Evolutionary conservation across 2,329 filamentous ascomycete species (phyloP), one percentile per base, ranked within the genome.

Genomic region (Ascochyta pisi): DNA sequence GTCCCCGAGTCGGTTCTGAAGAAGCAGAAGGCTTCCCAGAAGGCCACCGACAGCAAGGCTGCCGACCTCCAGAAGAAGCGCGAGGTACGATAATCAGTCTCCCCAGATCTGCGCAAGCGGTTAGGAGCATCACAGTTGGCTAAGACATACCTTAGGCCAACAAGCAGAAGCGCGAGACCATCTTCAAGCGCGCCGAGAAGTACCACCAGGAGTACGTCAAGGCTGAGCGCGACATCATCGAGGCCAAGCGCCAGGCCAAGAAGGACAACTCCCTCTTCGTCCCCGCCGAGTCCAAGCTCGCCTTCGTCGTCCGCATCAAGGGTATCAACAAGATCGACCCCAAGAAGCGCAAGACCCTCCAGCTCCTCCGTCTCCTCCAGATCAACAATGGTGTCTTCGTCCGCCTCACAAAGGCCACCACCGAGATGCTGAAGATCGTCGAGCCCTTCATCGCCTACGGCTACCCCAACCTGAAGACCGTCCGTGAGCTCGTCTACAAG

Each of bases 301-400:
- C 95, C 85, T 99, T 99, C 82, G 89, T 98, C 76, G 84, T 98
- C 84, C 94, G 95, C 82, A 99, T 99, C 89, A 99, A 99, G 92
- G 95, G 94, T 97, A 98, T 99, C 92, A 98, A 98, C 92, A 99
- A 99, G 91, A 98, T 99, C 77, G 89, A 96, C 81, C 95, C 95
- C 77, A 98, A 99, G 91, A 96, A 96, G 83, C 94, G 95, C 88
- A 99, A 99, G 90, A 98, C 96, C 79, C 90, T 99, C 74, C 95
- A 99, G 85, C 91, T 99, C 63, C 94, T 99, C 81, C 94, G 95
- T 88, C 92, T 99, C 68, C 90, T 99, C 78, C 95, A 99, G 87
- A 99, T 99, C 91, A 99, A 99, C 92, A 98, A 96, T 82, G 95
- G 95, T 83, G 91, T 97, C 82, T 99, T 99, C 84, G 85, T 99